Percentiles rank a stretch among this genome's conserved stretches.
phyloP scores from a whole-genome alignment of 495 filamentous ascomycete genomes.

The Recurvomyces mirabilis region DNA sequence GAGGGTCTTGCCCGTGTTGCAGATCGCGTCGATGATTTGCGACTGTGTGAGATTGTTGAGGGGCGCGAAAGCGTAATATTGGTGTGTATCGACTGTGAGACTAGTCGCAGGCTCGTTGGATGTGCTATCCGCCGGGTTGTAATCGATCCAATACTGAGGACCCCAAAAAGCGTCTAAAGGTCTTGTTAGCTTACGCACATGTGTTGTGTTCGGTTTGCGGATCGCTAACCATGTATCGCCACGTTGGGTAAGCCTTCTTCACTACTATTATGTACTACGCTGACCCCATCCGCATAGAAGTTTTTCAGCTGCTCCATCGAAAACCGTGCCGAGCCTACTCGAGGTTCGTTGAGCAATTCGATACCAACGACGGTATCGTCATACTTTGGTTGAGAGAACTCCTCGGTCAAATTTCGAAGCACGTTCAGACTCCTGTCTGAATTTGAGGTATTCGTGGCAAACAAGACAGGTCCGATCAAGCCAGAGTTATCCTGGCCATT shows the following conservation, averaged over 20 bases:
- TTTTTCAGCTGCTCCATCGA: background rate
- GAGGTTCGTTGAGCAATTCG: conserved; percentile 8
- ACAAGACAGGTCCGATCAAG: conserved; percentile 2
- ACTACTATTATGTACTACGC: background rate
- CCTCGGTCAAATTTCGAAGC: conserved; percentile 5
- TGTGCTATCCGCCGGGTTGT: background rate
- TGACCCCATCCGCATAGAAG: conserved; percentile 2
- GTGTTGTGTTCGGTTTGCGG: background rate
- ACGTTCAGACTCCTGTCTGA: conserved; percentile 3
- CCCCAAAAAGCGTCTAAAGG: conserved; percentile 7
- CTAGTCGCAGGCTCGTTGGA: background rate
- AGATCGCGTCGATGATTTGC: background rate
- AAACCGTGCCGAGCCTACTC: background rate
- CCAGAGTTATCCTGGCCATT: conserved; percentile 18
- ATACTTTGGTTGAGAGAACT: conserved; percentile 4
- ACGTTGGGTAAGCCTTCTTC: background rate
- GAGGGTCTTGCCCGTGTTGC: conserved; percentile 1
- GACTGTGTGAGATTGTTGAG: conserved; percentile 2
- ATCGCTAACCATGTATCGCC: conserved; percentile 1
- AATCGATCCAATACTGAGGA: conserved; percentile 4
- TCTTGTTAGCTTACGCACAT: background rate
- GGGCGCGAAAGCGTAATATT: conserved; percentile 6
- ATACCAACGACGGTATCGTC: conserved; percentile 2
- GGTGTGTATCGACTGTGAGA: conserved; percentile 6
- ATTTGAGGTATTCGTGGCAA: conserved; percentile 2